Evolutionary conservation across 1,139 yeast genomes (phyloP), one percentile per base, ranked within the genome.

Genomic region (Diutina siamensis): DNA sequence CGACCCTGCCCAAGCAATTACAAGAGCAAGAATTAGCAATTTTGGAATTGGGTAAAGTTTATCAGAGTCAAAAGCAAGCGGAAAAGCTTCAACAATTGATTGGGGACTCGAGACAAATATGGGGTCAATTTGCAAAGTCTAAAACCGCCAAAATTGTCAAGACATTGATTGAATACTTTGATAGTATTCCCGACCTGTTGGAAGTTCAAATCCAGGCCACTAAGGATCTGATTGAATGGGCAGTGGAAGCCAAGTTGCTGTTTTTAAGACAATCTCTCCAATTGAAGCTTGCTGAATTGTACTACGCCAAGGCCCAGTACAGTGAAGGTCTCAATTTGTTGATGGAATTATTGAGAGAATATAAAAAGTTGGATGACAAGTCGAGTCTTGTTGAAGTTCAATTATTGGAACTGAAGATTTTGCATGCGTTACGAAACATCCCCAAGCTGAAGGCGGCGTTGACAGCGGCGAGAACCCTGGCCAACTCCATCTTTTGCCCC

Each of bases 341-440:
- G 53, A 79, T 80, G 52, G 74, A 74, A 18, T 72, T 94, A 56
- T 71, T 92, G 55, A 72, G 74, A 52, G 97, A 92, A 62, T 86
- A 89, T 62, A 92, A 92, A 67, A 84, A 87, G 60, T 72, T 94
- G 55, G 98, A 94, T 62, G 99, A 94, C 64, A 94, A 94, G 64
- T 82, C 92, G 46, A 86, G 95, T 34, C 75, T 94, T 48, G 96
- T 94, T 10, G 98, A 94, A 60, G 97, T 94, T 36, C 97, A 92
- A 65, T 71, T 94, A 54, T 76, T 92, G 55, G 98, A 94, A 62
- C 76, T 94, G 25, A 83, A 87, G 59, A 87, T 86, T 40, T 92
- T 83, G 63, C 97, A 89, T 62, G 89, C 95, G 25, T 71, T 94
- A 56, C 77, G 97, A 62, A 94, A 94, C 61, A 74, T 86, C 57